Base-by-base conservation (phyloP, 2,329 filamentous ascomycete species). In the Acrocalymma vagum region DNA sequence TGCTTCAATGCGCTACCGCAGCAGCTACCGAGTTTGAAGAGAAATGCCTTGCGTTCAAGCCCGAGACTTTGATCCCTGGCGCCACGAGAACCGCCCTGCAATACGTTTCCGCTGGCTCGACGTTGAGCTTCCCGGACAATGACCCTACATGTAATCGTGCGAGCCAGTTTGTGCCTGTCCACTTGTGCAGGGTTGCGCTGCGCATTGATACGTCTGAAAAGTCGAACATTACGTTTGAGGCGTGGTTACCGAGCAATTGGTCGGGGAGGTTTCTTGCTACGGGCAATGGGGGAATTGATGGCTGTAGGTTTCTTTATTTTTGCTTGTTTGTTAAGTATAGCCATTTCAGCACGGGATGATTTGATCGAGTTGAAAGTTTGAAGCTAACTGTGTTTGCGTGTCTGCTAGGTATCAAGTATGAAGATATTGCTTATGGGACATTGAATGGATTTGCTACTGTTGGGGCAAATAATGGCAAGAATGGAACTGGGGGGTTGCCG, bases 171-270 rank as follows among this genome's bases (percentile, higher is more conserved):
- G 68, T 75, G 6, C 46, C 65, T 2, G 58, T 54, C 1, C 67
- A 72, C 35, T 18, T 75, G 5, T 78, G 75, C 43, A 71, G 74
- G 7, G 55, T 77, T 15, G 65, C 70, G 3, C 63, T 78, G 36
- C 65, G 62, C 8, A 69, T 77, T 10, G 51, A 61, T 4, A 77
- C 73, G 0, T 74, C 72, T 3, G 62, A 62, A 4, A 20, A 31
- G 3, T 63, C 58, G 9, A 70, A 73, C 24, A 74, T 81, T 21
- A 71, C 53, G 1, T 59, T 73, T 29, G 72, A 75, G 45, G 59
- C 67, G 8, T 75, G 69, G 55, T 68, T 51, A 57, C 44, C 50
- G 1, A 47, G 53, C n/a, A 10, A 63, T 16, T 73, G 72, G 71
- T 69, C 56, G 9, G 70, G 70, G 3, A 58, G 71, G 3, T 67